These are phyloP conservation scores for Carnegiea gigantea DNA, from an alignment of 179 eudicot genomes.

Conservation along the genomic window DNA sequence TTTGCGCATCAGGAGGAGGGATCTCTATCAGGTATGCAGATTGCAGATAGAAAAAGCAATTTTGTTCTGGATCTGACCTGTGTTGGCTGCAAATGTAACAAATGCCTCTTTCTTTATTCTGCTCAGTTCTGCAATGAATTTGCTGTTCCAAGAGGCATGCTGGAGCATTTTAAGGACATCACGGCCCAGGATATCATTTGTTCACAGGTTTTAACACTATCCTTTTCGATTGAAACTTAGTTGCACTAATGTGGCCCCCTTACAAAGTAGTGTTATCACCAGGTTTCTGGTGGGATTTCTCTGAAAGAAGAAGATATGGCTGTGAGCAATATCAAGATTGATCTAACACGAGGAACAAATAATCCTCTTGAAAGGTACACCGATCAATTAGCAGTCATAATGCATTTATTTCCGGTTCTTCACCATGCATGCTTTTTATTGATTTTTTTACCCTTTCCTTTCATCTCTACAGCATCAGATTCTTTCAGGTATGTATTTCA, in stretches of 20 bases:
- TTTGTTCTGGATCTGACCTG: neutral
- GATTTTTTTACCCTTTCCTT: neutral
- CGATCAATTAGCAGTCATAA: neutral
- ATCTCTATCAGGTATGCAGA: conserved; percentile 60
- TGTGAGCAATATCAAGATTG: conserved; percentile 72
- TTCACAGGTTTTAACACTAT: conserved; percentile 52
- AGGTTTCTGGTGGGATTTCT: conserved; percentile 34
- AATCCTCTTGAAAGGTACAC: conserved; percentile 74
- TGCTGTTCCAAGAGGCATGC: conserved; percentile 64
- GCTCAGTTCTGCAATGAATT: conserved; percentile 74
- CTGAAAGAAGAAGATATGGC: conserved; percentile 70
- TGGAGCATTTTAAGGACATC: conserved; percentile 67
- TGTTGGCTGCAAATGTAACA: neutral
- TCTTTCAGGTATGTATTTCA: conserved; percentile 56
- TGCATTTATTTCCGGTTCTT: neutral
- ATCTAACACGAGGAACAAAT: conserved; percentile 65
- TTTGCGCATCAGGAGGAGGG: conserved; percentile 67
- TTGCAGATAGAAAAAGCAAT: neutral
- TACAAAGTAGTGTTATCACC: neutral
- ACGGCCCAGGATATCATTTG: conserved; percentile 77
- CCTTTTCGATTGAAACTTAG: neutral
- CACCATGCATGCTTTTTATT: neutral
- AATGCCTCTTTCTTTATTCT: neutral
- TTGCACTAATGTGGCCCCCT: neutral
- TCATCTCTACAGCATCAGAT: conserved; percentile 52